Conservation (phyloP, 1,139 yeast genomes). For the Pneumocystis jirovecii region DNA sequence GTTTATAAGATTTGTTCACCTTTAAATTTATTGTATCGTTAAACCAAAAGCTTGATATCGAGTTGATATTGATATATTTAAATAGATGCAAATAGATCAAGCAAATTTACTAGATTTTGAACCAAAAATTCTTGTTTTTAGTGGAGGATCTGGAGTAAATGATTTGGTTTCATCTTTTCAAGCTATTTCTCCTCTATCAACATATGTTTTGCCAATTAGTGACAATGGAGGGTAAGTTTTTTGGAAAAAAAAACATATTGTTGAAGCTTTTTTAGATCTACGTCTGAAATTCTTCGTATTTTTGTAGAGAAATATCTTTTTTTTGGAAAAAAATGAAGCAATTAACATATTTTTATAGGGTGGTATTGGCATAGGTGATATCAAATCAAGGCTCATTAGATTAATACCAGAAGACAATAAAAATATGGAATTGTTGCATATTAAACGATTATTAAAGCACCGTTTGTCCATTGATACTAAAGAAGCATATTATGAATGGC, state of each 20-base stretch:
- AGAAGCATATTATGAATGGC: not conserved
- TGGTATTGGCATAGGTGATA: not conserved
- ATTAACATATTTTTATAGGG: not conserved
- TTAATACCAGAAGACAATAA: not conserved
- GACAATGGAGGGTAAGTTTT: constrained; percentile 95
- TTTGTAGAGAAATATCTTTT: not conserved
- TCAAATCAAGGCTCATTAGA: not conserved
- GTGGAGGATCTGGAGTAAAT: constrained; percentile 1
- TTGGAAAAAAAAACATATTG: constrained; percentile 29
- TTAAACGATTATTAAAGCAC: not conserved
- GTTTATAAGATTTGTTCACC: not conserved
- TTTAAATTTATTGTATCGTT: too few relatives aligned
- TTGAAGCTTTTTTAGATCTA: not conserved
- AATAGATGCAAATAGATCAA: not conserved
- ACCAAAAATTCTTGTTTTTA: not conserved
- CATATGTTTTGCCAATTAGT: constrained; percentile 45
- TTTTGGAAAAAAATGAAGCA: not conserved
- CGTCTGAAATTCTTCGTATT: not conserved
- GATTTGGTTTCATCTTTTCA: constrained; percentile 23
- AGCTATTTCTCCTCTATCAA: constrained; percentile 10
- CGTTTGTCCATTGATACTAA: not conserved
- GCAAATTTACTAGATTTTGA: not conserved
- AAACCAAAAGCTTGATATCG: not conserved
- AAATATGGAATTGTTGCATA: not conserved
- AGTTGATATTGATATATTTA: not conserved